Evolutionary conservation across 495 filamentous ascomycete genomes (phyloP), one percentile per base, ranked within the genome.

Genomic region (Chaetomium tenue): DNA sequence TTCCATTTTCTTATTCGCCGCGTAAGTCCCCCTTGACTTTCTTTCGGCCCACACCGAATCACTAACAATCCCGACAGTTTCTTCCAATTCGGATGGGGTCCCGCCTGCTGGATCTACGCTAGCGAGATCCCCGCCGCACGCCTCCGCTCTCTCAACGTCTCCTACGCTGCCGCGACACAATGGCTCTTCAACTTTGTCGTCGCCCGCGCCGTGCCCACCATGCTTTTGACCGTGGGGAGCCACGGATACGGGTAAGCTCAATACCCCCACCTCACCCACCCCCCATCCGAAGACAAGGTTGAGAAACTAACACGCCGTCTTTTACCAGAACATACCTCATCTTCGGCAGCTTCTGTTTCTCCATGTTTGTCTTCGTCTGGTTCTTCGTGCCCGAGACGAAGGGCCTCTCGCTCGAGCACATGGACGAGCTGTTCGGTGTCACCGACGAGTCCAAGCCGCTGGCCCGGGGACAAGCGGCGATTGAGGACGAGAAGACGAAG

Each of bases 61-160:
- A 25, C 30, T 22, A 18, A 52, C n/a, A 42, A 16, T 23, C 55
- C 52, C 40, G 20, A n/a, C 56, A 75, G 74, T 3, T 88, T 88
- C 79, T 90, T 90, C 80, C 88, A 90, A 61, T 89, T 91, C 71
- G 87, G 88, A 47, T 91, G 89, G 88, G 89, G 89, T 0, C 89
- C 89, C 0, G 86, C 87, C 28, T 90, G 88, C 74, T 91, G 89
- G 90, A 91, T 89, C 60, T 88, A 88, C 66, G 85, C 89, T 44
- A 83, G 81, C 13, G 87, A 92, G 79, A 91, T 93, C 69, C 89
- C 89, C 13, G 84, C 87, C 7, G 87, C 88, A 4, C 83, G 89
- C 4, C 82, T 91, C 5, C 83, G 89, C 30, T 86, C 87, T 18
- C 82, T 88, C 67, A 89, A 89, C 66, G 88, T 92, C 2, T 83